A percentile compares a stretch with the other conserved stretches of the same genome.
Evolutionary conservation across 768 basidiomycete genomes (phyloP).

Genomic region (Xerocomellus intermedius): DNA sequence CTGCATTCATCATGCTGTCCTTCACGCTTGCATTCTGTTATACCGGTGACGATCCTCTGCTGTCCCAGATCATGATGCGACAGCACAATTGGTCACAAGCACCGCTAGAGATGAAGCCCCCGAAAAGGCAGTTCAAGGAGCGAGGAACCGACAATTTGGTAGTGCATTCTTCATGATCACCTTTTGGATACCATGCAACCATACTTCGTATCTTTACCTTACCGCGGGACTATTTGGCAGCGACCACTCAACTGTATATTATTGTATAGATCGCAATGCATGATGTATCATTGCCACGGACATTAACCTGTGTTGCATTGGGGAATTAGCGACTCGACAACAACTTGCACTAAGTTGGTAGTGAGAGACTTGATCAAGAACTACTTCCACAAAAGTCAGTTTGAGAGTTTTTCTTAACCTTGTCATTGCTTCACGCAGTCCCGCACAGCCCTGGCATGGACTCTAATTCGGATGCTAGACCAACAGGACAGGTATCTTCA

Average conservation of each 20-base stretch:
- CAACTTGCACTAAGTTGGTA: neutral
- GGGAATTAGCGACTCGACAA: neutral
- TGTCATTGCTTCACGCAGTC: neutral
- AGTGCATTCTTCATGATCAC: conserved; percentile 3
- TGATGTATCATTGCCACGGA: conserved; percentile 7
- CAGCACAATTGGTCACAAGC: conserved; percentile 13
- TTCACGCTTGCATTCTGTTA: conserved; percentile 42
- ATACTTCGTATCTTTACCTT: neutral
- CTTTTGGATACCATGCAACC: conserved; percentile 3
- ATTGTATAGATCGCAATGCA: conserved; percentile 8
- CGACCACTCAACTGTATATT: conserved; percentile 11
- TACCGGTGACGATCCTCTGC: conserved; percentile 49
- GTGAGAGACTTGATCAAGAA: neutral
- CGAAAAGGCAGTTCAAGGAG: conserved; percentile 3
- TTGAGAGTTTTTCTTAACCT: neutral
- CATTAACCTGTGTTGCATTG: neutral
- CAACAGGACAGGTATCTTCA: conserved; percentile 11
- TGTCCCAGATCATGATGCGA: conserved; percentile 29
- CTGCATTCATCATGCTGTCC: conserved; percentile 41
- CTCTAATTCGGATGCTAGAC: conserved; percentile 8
- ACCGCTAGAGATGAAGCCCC: conserved; percentile 7
- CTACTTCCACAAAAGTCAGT: neutral
- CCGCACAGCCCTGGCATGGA: conserved; percentile 19
- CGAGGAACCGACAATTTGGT: neutral
- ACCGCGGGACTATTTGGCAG: conserved; percentile 10